Evolutionary conservation across 1,284 basidiomycete species (phyloP).

Genomic region (Fereydounia khargensis): DNA sequence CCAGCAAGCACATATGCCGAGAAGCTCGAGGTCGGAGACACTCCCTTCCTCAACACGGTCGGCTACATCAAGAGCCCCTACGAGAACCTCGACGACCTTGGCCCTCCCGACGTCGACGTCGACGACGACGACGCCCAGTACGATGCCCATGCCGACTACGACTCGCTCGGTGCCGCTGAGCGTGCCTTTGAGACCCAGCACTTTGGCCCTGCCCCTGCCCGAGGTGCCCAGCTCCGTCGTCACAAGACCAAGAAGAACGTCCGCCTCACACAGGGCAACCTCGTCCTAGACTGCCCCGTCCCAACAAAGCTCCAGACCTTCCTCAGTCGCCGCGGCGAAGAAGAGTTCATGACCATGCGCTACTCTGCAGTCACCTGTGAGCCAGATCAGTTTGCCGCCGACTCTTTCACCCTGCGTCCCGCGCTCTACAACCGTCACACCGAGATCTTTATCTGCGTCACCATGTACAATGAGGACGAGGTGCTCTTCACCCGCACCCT

Average conservation of each 20-base stretch:
- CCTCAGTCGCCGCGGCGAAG: constrained; percentile 73
- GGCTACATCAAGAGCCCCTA: constrained; percentile 18
- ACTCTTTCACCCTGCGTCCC: constrained; percentile 81
- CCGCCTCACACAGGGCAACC: constrained; percentile 55
- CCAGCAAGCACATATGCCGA: constrained; percentile 18
- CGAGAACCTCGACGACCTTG: constrained; percentile 8
- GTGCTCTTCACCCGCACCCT: constrained; percentile 87
- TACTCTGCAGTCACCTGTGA: constrained; percentile 54
- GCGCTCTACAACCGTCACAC: constrained; percentile 76
- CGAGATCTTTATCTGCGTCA: constrained; percentile 78
- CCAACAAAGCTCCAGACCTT: constrained; percentile 60
- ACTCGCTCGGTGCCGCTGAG: constrained; percentile 4
- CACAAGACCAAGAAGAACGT: constrained; percentile 59
- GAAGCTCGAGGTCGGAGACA: constrained; percentile 12
- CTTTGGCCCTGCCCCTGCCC: constrained; percentile 50
- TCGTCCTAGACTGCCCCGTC: constrained; percentile 57
- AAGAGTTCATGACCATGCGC: constrained; percentile 76
- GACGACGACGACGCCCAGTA: constrained; percentile 12
- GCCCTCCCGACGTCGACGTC: constrained; percentile 6
- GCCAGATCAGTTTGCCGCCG: constrained; percentile 83
- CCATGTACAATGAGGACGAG: constrained; percentile 92
- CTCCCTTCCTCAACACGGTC: constrained; percentile 11
- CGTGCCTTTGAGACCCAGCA: constrained; percentile 46
- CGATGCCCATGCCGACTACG: constrained; percentile 10
- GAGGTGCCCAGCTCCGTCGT: constrained; percentile 50